Conservation (phyloP, 768 basidiomycete species). For the Piloderma croceum region DNA sequence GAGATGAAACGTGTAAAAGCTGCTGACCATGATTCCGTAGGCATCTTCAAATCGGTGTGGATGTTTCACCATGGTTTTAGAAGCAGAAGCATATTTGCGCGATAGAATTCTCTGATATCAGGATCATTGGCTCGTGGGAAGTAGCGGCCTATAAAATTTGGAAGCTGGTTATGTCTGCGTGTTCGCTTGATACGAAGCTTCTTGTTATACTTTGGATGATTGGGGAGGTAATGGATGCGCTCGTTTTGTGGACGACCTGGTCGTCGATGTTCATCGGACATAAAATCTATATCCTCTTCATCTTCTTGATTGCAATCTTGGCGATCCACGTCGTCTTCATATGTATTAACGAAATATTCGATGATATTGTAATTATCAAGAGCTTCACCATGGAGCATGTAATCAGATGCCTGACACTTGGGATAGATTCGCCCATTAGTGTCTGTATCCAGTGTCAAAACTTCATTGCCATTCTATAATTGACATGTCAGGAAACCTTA, state of each 20-base stretch:
- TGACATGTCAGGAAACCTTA: no score
- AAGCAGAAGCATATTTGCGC: constrained; percentile 30
- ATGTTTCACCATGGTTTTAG: constrained; percentile 31
- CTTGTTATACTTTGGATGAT: constrained; percentile 5
- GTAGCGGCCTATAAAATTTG: constrained; percentile 29
- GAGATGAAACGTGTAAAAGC: constrained; percentile 16
- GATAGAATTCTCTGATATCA: constrained; percentile 24
- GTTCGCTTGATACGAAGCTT: constrained; percentile 16
- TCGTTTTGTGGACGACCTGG: constrained; percentile 11
- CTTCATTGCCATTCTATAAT: no score
- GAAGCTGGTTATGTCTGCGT: constrained; percentile 29
- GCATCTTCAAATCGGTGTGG: constrained; percentile 21
- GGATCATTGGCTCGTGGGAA: constrained; percentile 27
- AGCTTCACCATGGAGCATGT: constrained; percentile 17
- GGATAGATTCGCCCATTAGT: constrained; percentile 3
- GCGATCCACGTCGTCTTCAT: constrained; percentile 16
- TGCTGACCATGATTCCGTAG: constrained; percentile 13
- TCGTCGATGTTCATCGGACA: constrained; percentile 4
- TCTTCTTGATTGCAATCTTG: background rate
- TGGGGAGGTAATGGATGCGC: constrained; percentile 14
- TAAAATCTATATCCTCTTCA: constrained; percentile 6
- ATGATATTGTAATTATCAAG: constrained; percentile 16
- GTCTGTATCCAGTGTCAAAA: constrained; percentile 5
- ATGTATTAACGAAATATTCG: constrained; percentile 27
- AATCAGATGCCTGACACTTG: constrained; percentile 22